Conservation (phyloP, 257 asterid species). For the Solanum ossicruentum region DNA sequence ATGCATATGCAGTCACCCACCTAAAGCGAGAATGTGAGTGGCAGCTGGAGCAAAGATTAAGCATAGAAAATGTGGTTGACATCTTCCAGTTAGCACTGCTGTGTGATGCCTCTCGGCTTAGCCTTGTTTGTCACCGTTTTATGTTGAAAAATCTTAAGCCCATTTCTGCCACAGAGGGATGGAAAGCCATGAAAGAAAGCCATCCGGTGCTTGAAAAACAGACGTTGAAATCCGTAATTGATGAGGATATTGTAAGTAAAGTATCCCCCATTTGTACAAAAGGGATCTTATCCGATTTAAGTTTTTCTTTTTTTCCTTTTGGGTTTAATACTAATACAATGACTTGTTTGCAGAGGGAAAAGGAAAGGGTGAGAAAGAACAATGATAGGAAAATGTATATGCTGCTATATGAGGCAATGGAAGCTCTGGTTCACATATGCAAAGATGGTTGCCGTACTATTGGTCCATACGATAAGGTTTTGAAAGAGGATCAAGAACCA, state of each 20-base stretch:
- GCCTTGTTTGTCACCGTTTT: conserved; percentile 65
- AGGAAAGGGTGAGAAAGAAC: conserved; percentile 37
- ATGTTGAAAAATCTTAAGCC: conserved; percentile 46
- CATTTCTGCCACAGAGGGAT: conserved; percentile 55
- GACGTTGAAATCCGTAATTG: conserved; percentile 25
- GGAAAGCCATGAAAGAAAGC: conserved; percentile 78
- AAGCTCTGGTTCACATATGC: conserved; percentile 80
- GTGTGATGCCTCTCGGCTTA: conserved; percentile 71
- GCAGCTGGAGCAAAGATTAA: conserved; percentile 45
- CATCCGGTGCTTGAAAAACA: conserved; percentile 69
- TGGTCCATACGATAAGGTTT: conserved; percentile 56
- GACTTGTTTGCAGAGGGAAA: conserved; percentile 25
- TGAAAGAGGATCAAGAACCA: conserved; percentile 34
- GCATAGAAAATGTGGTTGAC: conserved; percentile 51
- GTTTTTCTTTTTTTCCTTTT: not conserved
- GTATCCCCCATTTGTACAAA: not conserved
- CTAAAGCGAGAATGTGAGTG: conserved; percentile 47
- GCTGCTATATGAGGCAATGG: conserved; percentile 83
- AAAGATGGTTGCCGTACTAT: conserved; percentile 78
- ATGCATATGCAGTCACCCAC: conserved; percentile 47
- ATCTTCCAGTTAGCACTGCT: conserved; percentile 73
- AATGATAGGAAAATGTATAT: conserved; percentile 38
- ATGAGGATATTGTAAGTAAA: conserved; percentile 45
- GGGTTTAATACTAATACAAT: not conserved
- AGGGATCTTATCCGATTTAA: not conserved